A percentile compares a stretch with the other conserved stretches of the same genome.
phyloP scores from a whole-genome alignment of 2,329 filamentous ascomycete genomes.

The Hypoxylon sp. region DNA sequence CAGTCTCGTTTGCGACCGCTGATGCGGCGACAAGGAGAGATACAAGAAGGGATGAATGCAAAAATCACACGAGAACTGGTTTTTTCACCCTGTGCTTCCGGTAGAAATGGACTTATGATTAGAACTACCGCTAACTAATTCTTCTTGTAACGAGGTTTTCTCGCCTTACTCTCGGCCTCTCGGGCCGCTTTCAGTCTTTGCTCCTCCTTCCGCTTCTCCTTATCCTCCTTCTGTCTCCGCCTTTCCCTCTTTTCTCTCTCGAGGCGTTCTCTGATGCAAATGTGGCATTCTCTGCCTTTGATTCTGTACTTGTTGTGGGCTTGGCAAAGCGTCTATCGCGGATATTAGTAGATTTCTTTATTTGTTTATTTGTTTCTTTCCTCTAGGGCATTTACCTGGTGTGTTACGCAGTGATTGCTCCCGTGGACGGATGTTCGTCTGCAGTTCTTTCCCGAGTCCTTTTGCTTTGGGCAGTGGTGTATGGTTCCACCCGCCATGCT shows the following conservation, averaged over 20 bases:
- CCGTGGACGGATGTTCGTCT: not conserved
- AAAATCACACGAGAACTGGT: too few relatives aligned
- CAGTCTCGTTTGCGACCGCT: too few relatives aligned
- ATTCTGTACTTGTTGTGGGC: too few relatives aligned
- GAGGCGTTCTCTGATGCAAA: too few relatives aligned
- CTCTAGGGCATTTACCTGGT: too few relatives aligned
- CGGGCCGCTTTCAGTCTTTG: not conserved
- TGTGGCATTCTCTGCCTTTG: too few relatives aligned
- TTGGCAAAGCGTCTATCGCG: too few relatives aligned
- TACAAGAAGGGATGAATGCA: too few relatives aligned
- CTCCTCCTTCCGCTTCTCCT: not conserved
- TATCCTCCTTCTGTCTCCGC: too few relatives aligned
- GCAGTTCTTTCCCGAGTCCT: not conserved
- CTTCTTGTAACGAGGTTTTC: not conserved
- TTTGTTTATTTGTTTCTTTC: too few relatives aligned
- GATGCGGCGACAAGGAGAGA: not conserved
- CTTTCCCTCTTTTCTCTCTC: not conserved
- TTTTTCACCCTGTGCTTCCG: not conserved
- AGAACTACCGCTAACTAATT: not conserved
- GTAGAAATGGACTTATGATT: not conserved
- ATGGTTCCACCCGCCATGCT: not conserved
- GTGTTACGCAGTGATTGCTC: not conserved
- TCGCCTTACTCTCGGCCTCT: not conserved
- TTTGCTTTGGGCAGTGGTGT: not conserved
- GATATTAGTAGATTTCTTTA: too few relatives aligned